A percentile compares a stretch with the other conserved stretches of the same genome.
phyloP scores from a whole-genome alignment of 768 basidiomycete species.

The Boletus rubescentipes region DNA sequence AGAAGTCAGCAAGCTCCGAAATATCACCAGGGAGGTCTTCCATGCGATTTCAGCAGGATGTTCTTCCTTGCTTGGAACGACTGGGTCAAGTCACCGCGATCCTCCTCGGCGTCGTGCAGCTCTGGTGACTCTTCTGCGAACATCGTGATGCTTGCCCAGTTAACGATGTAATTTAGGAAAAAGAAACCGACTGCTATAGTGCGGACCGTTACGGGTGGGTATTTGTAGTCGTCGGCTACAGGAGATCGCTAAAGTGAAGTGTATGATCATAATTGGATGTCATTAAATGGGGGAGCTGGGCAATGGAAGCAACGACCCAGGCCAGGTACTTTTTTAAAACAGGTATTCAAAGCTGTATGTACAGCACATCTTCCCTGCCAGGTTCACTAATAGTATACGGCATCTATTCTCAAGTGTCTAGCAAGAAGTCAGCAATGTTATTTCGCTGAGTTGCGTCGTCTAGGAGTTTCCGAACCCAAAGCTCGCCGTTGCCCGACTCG shows the following conservation, averaged over 20 bases:
- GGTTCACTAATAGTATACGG: background rate
- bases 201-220: conserved; percentile 2
- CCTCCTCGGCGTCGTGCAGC: conserved; percentile 20
- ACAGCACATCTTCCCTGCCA: background rate
- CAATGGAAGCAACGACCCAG: background rate
- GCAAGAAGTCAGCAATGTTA: conserved; percentile 39
- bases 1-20: conserved; percentile 7
- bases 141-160: conserved; percentile 15
- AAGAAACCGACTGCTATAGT: background rate
- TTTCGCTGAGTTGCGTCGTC: conserved; percentile 38
- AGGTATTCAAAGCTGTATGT: background rate
- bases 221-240: conserved; percentile 36
- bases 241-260: background rate
- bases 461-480: conserved; percentile 33
- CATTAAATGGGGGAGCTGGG: background rate
- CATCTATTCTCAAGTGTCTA: conserved; percentile 25
- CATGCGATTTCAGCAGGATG: conserved; percentile 78
- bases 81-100: conserved; percentile 15
- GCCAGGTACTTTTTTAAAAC: background rate
- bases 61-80: conserved; percentile 54
- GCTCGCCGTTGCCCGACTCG: conserved; percentile 21
- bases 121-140: conserved; percentile 28
- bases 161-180: background rate
- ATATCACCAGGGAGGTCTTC: conserved; percentile 76
- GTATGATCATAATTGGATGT: conserved; percentile 1